These are phyloP conservation scores for Epichloe hybrida DNA, from an alignment of 2,329 filamentous ascomycete genomes.

Conservation along the genomic window DNA sequence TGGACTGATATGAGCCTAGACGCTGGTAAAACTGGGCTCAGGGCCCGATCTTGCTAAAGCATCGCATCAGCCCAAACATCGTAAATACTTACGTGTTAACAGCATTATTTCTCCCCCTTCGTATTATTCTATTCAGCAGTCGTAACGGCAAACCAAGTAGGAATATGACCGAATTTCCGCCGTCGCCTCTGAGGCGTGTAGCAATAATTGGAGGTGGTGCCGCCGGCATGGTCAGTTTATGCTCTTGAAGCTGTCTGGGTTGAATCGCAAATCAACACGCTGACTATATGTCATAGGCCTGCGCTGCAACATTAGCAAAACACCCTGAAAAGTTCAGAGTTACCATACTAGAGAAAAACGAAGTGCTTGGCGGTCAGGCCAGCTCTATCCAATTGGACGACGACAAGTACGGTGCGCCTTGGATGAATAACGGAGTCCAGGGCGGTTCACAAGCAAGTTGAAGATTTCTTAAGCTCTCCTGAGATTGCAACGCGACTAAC, in stretches of 20 bases:
- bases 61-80: neutral
- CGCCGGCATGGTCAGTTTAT: conserved; percentile 38
- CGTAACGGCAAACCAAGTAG: neutral
- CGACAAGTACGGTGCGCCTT: conserved; percentile 40
- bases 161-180: conserved; percentile 2
- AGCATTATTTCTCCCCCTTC: neutral
- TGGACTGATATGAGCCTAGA: neutral
- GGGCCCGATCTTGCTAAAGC: neutral
- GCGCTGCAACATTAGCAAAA: conserved; percentile 51
- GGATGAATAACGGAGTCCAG: conserved; percentile 52
- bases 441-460: conserved; percentile 32
- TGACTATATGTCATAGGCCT: conserved; percentile 30
- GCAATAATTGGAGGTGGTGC: conserved; percentile 50
- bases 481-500: neutral
- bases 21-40: neutral
- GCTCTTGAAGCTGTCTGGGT: neutral
- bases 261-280: neutral
- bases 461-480: neutral
- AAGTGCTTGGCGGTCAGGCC: conserved; percentile 47
- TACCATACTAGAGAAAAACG: conserved; percentile 45
- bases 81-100: too few relatives aligned
- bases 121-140: neutral
- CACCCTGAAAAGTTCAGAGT: conserved; percentile 53
- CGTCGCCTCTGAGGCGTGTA: conserved; percentile 29
- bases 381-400: conserved; percentile 46